Conservation (phyloP, 768 basidiomycete genomes). For the Mrakia gelida region DNA sequence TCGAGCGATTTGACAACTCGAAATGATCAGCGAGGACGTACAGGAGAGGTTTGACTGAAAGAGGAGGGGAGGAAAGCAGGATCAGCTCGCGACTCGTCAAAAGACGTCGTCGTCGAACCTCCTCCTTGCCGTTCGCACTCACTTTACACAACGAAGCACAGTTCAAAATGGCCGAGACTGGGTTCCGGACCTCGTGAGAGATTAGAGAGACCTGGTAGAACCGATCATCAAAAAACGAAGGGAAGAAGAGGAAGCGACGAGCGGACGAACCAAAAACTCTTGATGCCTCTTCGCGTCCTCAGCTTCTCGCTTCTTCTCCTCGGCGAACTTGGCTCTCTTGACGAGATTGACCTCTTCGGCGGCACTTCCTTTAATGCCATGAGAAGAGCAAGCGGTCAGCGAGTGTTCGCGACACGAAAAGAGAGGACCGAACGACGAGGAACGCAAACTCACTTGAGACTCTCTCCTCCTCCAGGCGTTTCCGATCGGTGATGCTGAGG, state of each 20-base stretch:
- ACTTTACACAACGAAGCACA: constrained; percentile 11
- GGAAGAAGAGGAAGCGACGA: not conserved
- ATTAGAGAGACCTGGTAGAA: not conserved
- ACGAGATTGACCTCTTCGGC: constrained; percentile 17
- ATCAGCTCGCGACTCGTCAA: not conserved
- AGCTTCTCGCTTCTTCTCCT: constrained; percentile 22
- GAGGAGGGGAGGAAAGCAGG: not conserved
- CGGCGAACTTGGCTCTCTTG: constrained; percentile 11
- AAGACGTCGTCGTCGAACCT: not conserved
- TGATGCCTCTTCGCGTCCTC: constrained; percentile 28
- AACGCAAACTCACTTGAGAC: not conserved
- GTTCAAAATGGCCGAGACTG: constrained; percentile 18
- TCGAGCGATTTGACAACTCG: too few relatives aligned
- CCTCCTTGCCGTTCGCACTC: not conserved
- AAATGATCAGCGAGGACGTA: too few relatives aligned
- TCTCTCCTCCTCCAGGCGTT: constrained; percentile 23
- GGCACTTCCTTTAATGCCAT: too few relatives aligned
- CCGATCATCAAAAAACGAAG: not conserved
- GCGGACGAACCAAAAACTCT: not conserved
- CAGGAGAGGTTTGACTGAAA: not conserved
- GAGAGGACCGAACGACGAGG: too few relatives aligned
- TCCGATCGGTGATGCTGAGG: constrained; percentile 23
- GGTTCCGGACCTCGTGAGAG: constrained; percentile 29
- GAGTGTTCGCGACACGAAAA: too few relatives aligned
- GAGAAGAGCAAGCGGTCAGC: too few relatives aligned